Conservation (phyloP, 139 green algal genomes). For the Marvania coccoides region DNA sequence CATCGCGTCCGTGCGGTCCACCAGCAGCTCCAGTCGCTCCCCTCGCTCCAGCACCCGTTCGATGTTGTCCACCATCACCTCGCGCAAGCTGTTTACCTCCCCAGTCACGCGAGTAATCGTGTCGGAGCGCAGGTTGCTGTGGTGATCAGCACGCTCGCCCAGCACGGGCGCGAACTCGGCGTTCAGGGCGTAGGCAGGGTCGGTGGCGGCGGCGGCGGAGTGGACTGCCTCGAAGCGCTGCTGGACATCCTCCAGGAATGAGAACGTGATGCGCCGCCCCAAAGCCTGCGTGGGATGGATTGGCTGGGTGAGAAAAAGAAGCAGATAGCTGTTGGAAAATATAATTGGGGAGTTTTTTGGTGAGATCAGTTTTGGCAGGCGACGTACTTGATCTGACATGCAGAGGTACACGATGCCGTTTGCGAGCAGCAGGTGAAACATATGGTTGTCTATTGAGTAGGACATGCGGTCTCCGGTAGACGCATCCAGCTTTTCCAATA, state of each 20-base stretch:
- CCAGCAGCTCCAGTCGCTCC: constrained; percentile 89
- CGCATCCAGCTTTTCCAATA: constrained; percentile 68
- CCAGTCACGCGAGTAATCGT: constrained; percentile 67
- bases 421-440: constrained; percentile 78
- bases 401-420: constrained; percentile 76
- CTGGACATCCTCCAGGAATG: constrained; percentile 81
- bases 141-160: constrained; percentile 4
- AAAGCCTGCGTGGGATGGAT: constrained; percentile 34
- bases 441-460: constrained; percentile 50
- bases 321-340: no score
- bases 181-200: constrained; percentile 84
- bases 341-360: not conserved
- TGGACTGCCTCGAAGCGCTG: constrained; percentile 60
- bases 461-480: constrained; percentile 28
- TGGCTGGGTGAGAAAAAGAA: no score
- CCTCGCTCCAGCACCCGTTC: constrained; percentile 82
- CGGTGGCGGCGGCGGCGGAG: constrained; percentile 31
- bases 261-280: constrained; percentile 76
- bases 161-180: constrained; percentile 70
- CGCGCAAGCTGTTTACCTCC: constrained; percentile 73
- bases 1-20: constrained; percentile 84
- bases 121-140: constrained; percentile 36
- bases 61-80: constrained; percentile 90
- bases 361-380: not conserved
- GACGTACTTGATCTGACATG: constrained; percentile 75